Percentiles rank a stretch among this genome's conserved stretches.
phyloP scores from a whole-genome alignment of 192 early-diverging fungal genomes.

The Helicostylum pulchrum region DNA sequence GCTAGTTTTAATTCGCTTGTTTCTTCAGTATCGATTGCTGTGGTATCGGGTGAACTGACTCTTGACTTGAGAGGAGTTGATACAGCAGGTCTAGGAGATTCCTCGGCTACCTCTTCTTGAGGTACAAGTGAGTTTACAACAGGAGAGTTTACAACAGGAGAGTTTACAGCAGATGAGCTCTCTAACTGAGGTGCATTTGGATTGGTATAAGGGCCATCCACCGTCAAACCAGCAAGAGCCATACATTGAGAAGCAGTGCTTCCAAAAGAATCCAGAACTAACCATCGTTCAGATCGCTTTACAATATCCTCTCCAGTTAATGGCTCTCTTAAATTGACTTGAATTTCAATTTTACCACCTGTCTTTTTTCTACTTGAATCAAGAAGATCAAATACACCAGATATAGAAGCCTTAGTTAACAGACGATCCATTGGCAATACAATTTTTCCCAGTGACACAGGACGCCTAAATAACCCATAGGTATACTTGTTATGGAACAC shows the following conservation, averaged over 20 bases:
- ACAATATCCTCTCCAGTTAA: constrained; percentile 56
- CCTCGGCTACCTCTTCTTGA: background rate
- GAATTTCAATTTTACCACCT: constrained; percentile 67
- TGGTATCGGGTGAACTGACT: too few relatives aligned
- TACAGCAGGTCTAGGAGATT: background rate
- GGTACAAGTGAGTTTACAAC: background rate
- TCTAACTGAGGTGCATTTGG: background rate
- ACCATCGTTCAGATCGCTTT: constrained; percentile 61
- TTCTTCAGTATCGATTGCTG: background rate
- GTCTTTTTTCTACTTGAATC: constrained; percentile 60
- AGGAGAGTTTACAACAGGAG: background rate
- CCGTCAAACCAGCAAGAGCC: constrained; percentile 14
- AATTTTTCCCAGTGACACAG: constrained; percentile 59
- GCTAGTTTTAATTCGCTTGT: constrained; percentile 42
- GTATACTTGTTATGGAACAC: constrained; percentile 57
- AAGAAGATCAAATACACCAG: constrained; percentile 58
- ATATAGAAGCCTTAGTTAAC: constrained; percentile 61
- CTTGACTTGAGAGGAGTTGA: too few relatives aligned
- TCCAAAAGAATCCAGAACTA: constrained; percentile 55
- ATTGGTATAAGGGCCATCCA: background rate
- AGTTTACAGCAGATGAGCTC: background rate
- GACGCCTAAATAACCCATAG: constrained; percentile 51
- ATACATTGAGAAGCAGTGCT: constrained; percentile 26
- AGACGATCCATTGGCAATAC: constrained; percentile 53
- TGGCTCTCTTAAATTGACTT: constrained; percentile 61